Evolutionary conservation across 345 rosid species (phyloP), one percentile per base, ranked within the genome.

Genomic region (Eucalyptus shirleyi): DNA sequence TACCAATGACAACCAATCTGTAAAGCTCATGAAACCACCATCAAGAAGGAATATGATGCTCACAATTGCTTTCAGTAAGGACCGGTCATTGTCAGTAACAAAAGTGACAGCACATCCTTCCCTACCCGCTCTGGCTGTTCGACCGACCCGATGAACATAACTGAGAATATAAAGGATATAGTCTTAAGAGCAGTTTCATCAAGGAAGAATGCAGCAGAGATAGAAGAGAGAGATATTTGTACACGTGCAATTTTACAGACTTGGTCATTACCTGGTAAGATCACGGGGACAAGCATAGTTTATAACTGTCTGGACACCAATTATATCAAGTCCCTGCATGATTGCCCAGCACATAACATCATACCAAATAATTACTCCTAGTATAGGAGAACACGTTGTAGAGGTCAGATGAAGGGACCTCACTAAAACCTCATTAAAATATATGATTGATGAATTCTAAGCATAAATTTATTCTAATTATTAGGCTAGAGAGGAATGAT

Each of bases 81-180:
- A 95, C 30, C 98, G 96, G 87, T 98, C 99, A 92, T 92, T 96
- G 91, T 98, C 99, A 59, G 99, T 95, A 90, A 97, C 91, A 90
- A 98, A 96, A 44, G 99, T 98, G 88, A 98, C 99, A 72, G 99
- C 99, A 92, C 94, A 98, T 89, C 99, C 99, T 93, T 96, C 95
- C 93, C 98, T 95, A 19, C 99, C 99, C 90, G 99, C 99, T 95
- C 99, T 95, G 87, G 99, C 99, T 83, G 99, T 97, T 87, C 99
- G 96, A 88, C 99, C 99, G 28, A 98, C 99, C 91, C 99, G 95
- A 91, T 98, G 99, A 92, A 96, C 95, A 89, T 98, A 97, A 90
- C 99, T 98, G 95, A 89, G 47, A 67, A 72, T 24, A 62, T 67
- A 88, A 50, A 88, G 30, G 83, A 67, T 11, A 49, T 88, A 18